phyloP scores from a whole-genome alignment of 345 rosid genomes.

The Hibiscus trionum region DNA sequence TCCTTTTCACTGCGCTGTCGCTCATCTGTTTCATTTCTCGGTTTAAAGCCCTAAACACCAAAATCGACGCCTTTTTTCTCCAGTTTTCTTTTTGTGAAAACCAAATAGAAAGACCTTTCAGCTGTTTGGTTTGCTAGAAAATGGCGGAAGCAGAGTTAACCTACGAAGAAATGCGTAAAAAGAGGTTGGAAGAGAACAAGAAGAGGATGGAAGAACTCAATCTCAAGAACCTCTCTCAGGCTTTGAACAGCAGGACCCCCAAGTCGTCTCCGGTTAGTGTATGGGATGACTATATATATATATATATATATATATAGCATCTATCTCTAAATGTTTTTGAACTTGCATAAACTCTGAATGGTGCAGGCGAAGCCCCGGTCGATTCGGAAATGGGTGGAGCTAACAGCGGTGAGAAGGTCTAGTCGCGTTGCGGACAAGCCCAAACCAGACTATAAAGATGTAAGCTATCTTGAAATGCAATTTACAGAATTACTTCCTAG shows the following conservation, averaged over 20 bases:
- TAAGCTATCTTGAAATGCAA: slow-evolving; percentile 8
- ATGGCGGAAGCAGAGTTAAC: slow-evolving; percentile 39
- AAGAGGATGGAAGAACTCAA: slow-evolving; percentile 41
- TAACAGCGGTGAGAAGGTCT: slow-evolving; percentile 55
- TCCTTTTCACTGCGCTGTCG: no score
- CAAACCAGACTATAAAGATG: slow-evolving; percentile 67
- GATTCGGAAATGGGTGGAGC: slow-evolving; percentile 17
- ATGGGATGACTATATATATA: no score
- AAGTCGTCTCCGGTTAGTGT: slow-evolving; percentile 40
- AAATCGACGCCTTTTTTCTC: neutral
- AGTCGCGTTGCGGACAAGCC: slow-evolving; percentile 48
- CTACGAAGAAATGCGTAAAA: slow-evolving; percentile 56
- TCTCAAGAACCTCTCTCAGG: slow-evolving; percentile 16
- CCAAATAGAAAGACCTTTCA: neutral
- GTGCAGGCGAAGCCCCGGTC: slow-evolving; percentile 33
- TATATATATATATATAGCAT: neutral
- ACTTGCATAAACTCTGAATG: slow-evolving; percentile 7
- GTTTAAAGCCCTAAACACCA: neutral
- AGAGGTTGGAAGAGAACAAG: slow-evolving; percentile 73
- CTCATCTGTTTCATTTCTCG: neutral
- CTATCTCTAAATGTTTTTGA: neutral
- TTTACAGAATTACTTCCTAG: no score
- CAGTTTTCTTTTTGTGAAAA: neutral
- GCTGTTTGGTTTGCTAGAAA: neutral
- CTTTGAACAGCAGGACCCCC: slow-evolving; percentile 30